Evolutionary conservation across 495 filamentous ascomycete species (phyloP), one percentile per base, ranked within the genome.

Genomic region (Neurospora sp.): DNA sequence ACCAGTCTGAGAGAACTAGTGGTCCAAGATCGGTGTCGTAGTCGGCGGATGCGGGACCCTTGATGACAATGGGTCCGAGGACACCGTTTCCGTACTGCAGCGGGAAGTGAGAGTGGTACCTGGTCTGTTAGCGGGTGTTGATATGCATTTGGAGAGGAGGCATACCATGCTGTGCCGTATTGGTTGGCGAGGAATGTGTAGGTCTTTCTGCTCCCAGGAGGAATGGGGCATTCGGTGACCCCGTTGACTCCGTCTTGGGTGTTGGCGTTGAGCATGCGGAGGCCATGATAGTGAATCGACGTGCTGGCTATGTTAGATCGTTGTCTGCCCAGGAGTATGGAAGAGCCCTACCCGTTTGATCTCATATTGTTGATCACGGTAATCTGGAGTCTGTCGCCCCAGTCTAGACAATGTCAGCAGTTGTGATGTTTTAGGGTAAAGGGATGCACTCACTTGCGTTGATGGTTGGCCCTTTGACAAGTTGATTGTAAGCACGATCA

Each of bases 381-480:
- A 38, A 91, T 79, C 39, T 85, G 77, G 70, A 91, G 82, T 70
- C 79, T 87, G 71, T 91, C 89, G 16, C 88, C 88, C 85, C 88
- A 89, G 72, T 91, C 83, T 78, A 3, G 2, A 35, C 0, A 20
- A 22, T 9, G 41, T 73, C 9, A 61, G 44, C 3, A 3, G 0
- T 11, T 12, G 14, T 6, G 83, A 84, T 73, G 20, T 16, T 1
- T 0, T 22, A 10, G 7, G 22, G 37, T 8, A 16, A 31, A 53
- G 2, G 2, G 8, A 7, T 9, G 0, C 1, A 75, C 75, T 61
- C 72, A 79, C 78, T 74, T 66, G 75, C 79, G 44, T 84, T 85
- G 70, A 92, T 82, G 1, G 84, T 87, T 5, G 90, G 90, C 0
- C 88, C 85, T n/a, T 82, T 75, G 59, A 78, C 10, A 11, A 18